These are phyloP conservation scores for Camelina sativa DNA, from an alignment of 345 rosid species.

Conservation along the genomic window DNA sequence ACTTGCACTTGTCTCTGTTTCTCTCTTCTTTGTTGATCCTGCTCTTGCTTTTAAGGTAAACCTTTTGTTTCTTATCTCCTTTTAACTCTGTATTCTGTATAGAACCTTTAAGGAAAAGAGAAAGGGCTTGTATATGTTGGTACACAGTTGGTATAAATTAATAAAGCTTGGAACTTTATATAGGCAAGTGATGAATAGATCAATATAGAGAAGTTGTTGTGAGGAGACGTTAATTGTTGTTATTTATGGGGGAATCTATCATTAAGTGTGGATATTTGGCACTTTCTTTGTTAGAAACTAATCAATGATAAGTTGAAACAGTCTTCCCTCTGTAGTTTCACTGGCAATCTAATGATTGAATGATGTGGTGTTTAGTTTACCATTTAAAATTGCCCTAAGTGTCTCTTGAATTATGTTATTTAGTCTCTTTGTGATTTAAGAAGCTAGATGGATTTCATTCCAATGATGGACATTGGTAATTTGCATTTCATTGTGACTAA, in stretches of 20 bases:
- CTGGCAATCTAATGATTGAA: neutral
- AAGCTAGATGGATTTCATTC: neutral
- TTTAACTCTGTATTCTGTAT: conserved; percentile 2
- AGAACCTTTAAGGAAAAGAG: neutral
- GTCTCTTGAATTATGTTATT: neutral
- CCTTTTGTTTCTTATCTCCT: neutral
- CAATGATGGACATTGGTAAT: neutral
- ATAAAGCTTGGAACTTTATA: neutral
- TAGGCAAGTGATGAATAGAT: conserved; percentile 9
- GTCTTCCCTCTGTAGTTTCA: neutral
- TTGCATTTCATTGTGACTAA: conserved; percentile 6
- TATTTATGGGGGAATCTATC: neutral
- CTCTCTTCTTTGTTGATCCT: conserved; percentile 73
- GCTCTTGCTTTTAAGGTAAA: conserved; percentile 83
- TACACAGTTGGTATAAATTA: neutral
- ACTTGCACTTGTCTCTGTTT: conserved; percentile 68
- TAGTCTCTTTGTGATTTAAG: neutral
- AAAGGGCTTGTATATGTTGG: neutral
- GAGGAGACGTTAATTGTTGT: neutral
- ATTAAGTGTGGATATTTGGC: neutral
- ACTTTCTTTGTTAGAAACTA: neutral
- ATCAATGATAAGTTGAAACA: neutral
- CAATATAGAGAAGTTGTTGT: neutral
- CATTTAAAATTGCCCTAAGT: neutral
- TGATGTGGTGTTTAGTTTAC: neutral